Evolutionary conservation across 345 rosid genomes (phyloP), one percentile per base, ranked within the genome.

Genomic region (Eucalyptus brandiana): DNA sequence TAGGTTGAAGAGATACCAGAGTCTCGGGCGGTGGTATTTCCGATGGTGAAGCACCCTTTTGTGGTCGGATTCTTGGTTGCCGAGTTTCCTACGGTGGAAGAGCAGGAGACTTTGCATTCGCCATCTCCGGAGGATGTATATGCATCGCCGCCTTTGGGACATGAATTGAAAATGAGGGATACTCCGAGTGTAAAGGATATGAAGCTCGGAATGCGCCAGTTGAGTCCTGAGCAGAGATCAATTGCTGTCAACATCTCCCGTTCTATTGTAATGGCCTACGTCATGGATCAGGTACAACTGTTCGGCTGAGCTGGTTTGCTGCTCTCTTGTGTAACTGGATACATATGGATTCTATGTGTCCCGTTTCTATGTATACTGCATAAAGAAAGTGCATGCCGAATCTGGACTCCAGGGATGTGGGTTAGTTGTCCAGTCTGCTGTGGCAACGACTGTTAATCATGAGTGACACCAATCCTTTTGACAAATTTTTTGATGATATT

Each of bases 11-110:
- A 95, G 87, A 93, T 96, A 87, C 88, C 88, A 16, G 95, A 95
- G 88, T 94, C 94, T 72, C 93, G 94, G 60, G 98, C 99, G 19
- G 92, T 96, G 16, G 97, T 97, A 72, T 96, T 97, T 92, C 99
- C 99, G 3, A 94, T 96, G 99, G 99, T 97, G 95, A 95, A 96
- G 87, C 96, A 96, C 32, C 99, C 98, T 4, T 97, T 97, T 93
- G 97, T 97, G 44, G 97, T 97, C 3, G 99, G 99, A 17, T 97
- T 96, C 89, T 91, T 97, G 97, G 99, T 96, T 88, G 99, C 98
- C n/a, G 99, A 97, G 94, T 90, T 96, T 49, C 97, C 97, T 1
- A 58, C 10, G 87, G 51, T 88, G 92, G 91, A 91, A 37, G 91
- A 50, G 87, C 23, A 11, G 18, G 92, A 94, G 80, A 90, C 92